Percentiles rank a stretch among this genome's conserved stretches.
These are phyloP conservation scores for Ramularia collo-cygni DNA, from an alignment of 2,329 filamentous ascomycete species.

Conservation along the genomic window DNA sequence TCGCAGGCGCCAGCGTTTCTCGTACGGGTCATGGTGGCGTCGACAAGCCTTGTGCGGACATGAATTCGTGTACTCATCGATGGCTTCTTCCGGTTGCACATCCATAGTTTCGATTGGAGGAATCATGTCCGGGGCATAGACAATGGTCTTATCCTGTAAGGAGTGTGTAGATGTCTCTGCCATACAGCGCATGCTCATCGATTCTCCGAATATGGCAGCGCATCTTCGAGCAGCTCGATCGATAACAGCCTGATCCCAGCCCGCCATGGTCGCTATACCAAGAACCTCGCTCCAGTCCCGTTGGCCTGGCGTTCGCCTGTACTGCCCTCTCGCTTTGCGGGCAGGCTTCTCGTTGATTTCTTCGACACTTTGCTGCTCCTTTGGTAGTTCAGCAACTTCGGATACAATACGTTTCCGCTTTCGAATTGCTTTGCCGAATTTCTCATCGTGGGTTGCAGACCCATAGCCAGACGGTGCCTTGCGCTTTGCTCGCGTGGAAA, in stretches of 20 bases:
- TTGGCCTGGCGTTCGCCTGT: constrained; percentile 33
- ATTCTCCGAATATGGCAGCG: constrained; percentile 64
- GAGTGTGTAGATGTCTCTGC: constrained; percentile 12
- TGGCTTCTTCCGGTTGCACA: background rate
- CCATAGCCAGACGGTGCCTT: constrained; percentile 8
- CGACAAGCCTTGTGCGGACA: constrained; percentile 23
- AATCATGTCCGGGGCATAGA: constrained; percentile 31
- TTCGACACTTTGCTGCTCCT: background rate
- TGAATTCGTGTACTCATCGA: background rate
- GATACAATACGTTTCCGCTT: constrained; percentile 9
- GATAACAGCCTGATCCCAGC: constrained; percentile 60
- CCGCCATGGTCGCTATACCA: constrained; percentile 66
- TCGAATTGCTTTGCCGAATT: background rate
- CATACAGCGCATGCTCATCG: constrained; percentile 44
- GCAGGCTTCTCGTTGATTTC: background rate
- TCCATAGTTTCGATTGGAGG: constrained; percentile 19
- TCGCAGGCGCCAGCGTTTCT: constrained; percentile 24
- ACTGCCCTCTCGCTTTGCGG: constrained; percentile 2
- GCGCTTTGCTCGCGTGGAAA: constrained; percentile 3
- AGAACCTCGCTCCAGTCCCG: constrained; percentile 84
- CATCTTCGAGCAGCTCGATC: constrained; percentile 67
- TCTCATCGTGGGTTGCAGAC: constrained; percentile 2
- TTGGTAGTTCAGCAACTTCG: constrained; percentile 1
- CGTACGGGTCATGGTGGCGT: constrained; percentile 21
- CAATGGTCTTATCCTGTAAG: constrained; percentile 24